A percentile compares a stretch with the other conserved stretches of the same genome.
Evolutionary conservation across 345 rosid species (phyloP).

Genomic region (Acer yangbiense): DNA sequence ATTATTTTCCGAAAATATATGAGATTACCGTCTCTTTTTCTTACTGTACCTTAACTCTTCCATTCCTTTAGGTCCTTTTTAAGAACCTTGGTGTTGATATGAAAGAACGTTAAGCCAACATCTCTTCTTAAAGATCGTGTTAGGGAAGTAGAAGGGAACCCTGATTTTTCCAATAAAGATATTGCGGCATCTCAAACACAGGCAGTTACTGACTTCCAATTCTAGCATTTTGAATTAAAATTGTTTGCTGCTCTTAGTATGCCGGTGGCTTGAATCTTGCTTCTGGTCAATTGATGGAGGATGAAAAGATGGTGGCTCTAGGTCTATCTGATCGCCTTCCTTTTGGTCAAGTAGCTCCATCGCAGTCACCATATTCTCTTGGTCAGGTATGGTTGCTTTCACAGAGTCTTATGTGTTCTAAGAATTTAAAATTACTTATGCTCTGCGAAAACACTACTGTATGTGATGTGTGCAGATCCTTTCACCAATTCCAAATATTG

Average conservation of each 20-base stretch:
- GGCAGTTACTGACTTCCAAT: slow-evolving; percentile 47
- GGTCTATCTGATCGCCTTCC: slow-evolving; percentile 86
- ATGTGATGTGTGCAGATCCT: slow-evolving; percentile 56
- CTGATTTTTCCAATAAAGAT: slow-evolving; percentile 96
- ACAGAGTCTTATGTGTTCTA: not conserved
- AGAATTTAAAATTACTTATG: not conserved
- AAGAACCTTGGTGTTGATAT: slow-evolving; percentile 88
- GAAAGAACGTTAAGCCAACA: slow-evolving; percentile 83
- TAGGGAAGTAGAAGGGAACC: slow-evolving; percentile 93
- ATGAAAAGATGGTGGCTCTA: slow-evolving; percentile 72
- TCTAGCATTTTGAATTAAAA: not conserved
- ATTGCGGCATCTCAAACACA: slow-evolving; percentile 69
- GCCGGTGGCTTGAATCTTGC: slow-evolving; percentile 56
- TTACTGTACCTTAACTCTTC: not conserved
- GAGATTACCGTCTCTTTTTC: not conserved
- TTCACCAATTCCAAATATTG: slow-evolving; percentile 71
- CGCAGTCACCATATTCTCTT: slow-evolving; percentile 68
- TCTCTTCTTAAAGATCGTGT: slow-evolving; percentile 87
- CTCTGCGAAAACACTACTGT: slow-evolving; percentile 14
- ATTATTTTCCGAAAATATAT: not conserved
- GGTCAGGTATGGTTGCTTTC: slow-evolving; percentile 49
- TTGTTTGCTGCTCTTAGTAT: slow-evolving; percentile 48
- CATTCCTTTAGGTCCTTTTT: slow-evolving; percentile 61
- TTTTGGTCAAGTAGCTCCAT: slow-evolving; percentile 65
- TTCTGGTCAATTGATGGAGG: slow-evolving; percentile 68